phyloP scores from a whole-genome alignment of 257 asterid species.

The Solanum rostratum region DNA sequence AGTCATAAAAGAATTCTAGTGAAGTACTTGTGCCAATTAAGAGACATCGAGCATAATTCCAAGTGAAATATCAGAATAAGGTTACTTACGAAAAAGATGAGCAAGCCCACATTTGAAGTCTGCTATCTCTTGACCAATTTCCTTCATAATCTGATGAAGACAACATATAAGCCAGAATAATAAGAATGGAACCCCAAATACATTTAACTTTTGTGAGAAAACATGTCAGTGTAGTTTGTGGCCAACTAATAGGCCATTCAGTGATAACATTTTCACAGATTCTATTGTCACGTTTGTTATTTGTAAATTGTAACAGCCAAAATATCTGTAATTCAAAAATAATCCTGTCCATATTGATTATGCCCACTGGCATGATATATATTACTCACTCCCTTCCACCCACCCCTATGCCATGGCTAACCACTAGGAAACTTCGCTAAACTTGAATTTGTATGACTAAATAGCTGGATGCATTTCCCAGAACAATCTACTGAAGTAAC shows the following conservation, averaged over 20 bases:
- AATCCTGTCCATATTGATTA: not conserved
- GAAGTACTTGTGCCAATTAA: not conserved
- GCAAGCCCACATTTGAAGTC: conserved; percentile 90
- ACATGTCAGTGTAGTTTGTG: not conserved
- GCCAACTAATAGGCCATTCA: not conserved
- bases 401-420: not conserved
- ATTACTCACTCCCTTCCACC: not conserved
- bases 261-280: not conserved
- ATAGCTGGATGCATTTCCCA: not conserved
- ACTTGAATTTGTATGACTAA: not conserved
- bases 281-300: not conserved
- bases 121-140: conserved; percentile 72
- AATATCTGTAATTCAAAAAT: not conserved
- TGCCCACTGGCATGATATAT: not conserved
- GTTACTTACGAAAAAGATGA: conserved; percentile 67
- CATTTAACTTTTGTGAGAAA: not conserved
- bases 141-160: conserved; percentile 59
- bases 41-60: not conserved
- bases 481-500: not conserved
- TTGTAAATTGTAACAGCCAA: not conserved
- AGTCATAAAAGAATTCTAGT: not conserved
- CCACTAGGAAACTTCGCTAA: not conserved
- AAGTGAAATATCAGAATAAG: not conserved
- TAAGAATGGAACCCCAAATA: not conserved
- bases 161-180: not conserved